phyloP scores from a whole-genome alignment of 805 yeast genomes.

The Candida sphagnicola region DNA sequence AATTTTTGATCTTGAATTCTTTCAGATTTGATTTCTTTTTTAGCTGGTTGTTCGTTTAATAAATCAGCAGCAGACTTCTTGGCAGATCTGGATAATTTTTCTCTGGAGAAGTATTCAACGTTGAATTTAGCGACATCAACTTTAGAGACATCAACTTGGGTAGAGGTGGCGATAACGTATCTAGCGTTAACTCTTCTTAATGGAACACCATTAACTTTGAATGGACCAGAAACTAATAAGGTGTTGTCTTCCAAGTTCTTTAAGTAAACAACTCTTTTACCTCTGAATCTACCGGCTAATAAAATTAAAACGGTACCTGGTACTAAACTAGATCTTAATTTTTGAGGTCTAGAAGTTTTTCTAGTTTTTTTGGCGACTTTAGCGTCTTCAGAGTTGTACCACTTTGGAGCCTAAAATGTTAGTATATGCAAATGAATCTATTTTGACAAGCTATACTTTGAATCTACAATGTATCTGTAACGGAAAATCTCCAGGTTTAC shows the following conservation, averaged over 20 bases:
- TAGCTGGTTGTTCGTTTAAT: conserved; percentile 72
- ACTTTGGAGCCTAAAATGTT: conserved; percentile 64
- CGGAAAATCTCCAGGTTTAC: too few relatives aligned
- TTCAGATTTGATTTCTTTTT: conserved; percentile 86
- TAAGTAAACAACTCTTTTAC: conserved; percentile 98
- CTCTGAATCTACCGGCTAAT: conserved; percentile 99
- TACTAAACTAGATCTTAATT: conserved; percentile 90
- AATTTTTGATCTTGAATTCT: conserved; percentile 95
- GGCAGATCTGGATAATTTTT: conserved; percentile 69
- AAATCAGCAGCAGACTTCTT: conserved; percentile 89
- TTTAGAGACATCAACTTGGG: conserved; percentile 74
- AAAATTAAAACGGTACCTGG: conserved; percentile 98
- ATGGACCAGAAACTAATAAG: conserved; percentile 95
- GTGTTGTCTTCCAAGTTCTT: conserved; percentile 98
- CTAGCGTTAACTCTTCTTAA: conserved; percentile 98
- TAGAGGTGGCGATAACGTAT: conserved; percentile 98
- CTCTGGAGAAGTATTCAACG: conserved; percentile 95
- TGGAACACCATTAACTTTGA: conserved; percentile 99
- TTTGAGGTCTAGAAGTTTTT: conserved; percentile 90
- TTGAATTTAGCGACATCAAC: conserved; percentile 89
- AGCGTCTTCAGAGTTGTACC: conserved; percentile 92
- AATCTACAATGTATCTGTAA: neutral
- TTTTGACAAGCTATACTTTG: too few relatives aligned
- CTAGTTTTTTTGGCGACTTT: conserved; percentile 85
- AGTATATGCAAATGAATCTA: too few relatives aligned